Evolutionary conservation across 805 yeast genomes (phyloP), one percentile per base, ranked within the genome.

Genomic region (Candida railenensis): DNA sequence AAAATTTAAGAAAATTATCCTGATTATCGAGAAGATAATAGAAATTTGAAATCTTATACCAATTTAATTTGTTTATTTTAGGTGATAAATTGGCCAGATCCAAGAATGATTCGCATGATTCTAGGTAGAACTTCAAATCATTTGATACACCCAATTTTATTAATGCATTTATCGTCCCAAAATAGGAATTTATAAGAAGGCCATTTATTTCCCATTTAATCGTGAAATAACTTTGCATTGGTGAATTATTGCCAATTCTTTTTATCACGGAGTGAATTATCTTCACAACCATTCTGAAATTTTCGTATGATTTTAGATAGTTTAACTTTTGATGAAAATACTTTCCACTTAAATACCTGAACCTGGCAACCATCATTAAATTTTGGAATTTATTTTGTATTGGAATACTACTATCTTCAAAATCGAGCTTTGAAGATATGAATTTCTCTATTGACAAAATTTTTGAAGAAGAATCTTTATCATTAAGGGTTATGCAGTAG

Each of bases 121-220:
- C 66, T 2, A 74, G 51, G 60, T 76, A 85, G 56, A 72, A 81
- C 2, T 75, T 73, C 40, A 82, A 73, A 46, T 85, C 89, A 50
- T 79, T 80, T 0, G 82, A 65, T 2, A 82, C 56, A 0, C 91
- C 90, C 34, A 80, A 56, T 33, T 71, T 75, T 14, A 71, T 62
- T 44, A 73, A 68, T 0, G 68, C 54, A 3, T 67, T 59, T 19
- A 81, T 62, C 21, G 80, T 61, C 2, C 47, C 45, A 4, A 63
- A 59, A 51, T 79, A 80, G 2, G 77, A 53, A 3, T 59, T 54
- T 11, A 71, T 55, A 30, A 81, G 56, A 12, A 58, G 51, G 1
- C 47, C 48, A 0, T 75, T 59, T 2, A 78, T 59, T 21, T 59
- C 60, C 63, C 76, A 63, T 49, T 72, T 74, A 2, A 69, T 43